Percentiles rank a stretch among this genome's conserved stretches.
Conservation (phyloP, 106 monocot species). For the Agapanthus africanus region DNA sequence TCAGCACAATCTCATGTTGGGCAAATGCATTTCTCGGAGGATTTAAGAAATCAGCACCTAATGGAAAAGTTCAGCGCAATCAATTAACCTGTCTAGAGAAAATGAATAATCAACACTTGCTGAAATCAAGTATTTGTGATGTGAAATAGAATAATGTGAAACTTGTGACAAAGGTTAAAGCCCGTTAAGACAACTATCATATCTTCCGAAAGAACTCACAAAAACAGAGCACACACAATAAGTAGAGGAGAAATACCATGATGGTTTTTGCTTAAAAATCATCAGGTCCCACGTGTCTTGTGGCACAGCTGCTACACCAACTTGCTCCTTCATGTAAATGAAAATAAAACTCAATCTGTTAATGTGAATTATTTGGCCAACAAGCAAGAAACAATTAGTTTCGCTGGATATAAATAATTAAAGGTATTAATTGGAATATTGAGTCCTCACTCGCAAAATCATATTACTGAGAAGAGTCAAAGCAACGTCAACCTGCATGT, state of each 20-base stretch:
- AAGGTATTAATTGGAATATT: neutral
- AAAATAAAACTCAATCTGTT: neutral
- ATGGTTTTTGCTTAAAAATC: slow-evolving; percentile 66
- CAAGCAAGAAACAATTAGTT: neutral
- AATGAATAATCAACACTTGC: no score
- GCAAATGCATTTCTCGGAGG: no score
- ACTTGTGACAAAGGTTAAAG: no score
- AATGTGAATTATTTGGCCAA: neutral
- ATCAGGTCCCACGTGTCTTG: slow-evolving; percentile 82
- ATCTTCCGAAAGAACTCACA: no score
- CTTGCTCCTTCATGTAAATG: slow-evolving; percentile 37
- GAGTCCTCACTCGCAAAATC: slow-evolving; percentile 32
- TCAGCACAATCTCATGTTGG: no score
- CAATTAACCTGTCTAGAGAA: no score
- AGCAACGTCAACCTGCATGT: slow-evolving; percentile 60
- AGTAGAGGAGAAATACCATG: slow-evolving; percentile 42
- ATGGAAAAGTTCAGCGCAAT: no score
- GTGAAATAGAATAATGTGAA: no score
- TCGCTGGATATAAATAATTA: neutral
- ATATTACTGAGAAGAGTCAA: slow-evolving; percentile 59
- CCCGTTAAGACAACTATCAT: no score
- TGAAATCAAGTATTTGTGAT: no score
- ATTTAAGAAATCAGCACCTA: no score
- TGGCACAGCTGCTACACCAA: slow-evolving; percentile 41
- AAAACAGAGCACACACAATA: no score